These are phyloP conservation scores for Claviceps humidiphila DNA, from an alignment of 2,329 filamentous ascomycete genomes.

Conservation along the genomic window DNA sequence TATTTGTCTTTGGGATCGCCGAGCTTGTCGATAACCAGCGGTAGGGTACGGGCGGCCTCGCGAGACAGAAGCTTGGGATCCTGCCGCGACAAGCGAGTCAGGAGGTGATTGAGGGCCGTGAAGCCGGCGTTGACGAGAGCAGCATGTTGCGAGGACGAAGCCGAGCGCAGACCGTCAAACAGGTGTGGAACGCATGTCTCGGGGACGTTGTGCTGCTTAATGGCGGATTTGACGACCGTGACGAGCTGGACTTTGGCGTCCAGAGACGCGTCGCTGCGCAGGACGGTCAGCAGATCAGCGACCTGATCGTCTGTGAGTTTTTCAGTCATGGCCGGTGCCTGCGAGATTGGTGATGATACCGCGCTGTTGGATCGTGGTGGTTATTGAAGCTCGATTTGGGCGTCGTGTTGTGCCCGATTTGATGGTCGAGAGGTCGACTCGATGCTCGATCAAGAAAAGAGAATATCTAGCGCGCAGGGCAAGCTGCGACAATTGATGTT, in stretches of 20 bases:
- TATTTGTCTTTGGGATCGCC: constrained; percentile 83
- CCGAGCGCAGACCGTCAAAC: constrained; percentile 69
- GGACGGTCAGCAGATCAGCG: constrained; percentile 35
- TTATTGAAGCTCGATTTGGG: neutral
- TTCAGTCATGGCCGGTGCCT: constrained; percentile 33
- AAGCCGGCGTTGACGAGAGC: constrained; percentile 72
- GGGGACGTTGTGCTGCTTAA: constrained; percentile 86
- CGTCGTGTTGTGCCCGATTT: neutral
- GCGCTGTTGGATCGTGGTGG: neutral
- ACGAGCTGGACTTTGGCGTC: constrained; percentile 61
- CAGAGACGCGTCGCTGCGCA: constrained; percentile 50
- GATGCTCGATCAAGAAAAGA: too few species aligned
- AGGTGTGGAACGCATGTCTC: constrained; percentile 57
- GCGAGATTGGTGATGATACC: neutral
- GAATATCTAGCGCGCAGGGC: neutral
- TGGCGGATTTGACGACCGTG: constrained; percentile 67
- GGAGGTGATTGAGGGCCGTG: constrained; percentile 73
- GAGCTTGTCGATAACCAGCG: constrained; percentile 69
- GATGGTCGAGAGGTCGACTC: neutral
- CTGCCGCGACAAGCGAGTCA: constrained; percentile 77
- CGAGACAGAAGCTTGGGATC: constrained; percentile 61
- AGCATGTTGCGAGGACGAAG: constrained; percentile 64
- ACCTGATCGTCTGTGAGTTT: constrained; percentile 47
- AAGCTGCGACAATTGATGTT: neutral
- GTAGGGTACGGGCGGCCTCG: constrained; percentile 57